These are phyloP conservation scores for Nannochloropsis salina DNA, from an alignment of 108 stramenopile genomes.

Conservation along the genomic window DNA sequence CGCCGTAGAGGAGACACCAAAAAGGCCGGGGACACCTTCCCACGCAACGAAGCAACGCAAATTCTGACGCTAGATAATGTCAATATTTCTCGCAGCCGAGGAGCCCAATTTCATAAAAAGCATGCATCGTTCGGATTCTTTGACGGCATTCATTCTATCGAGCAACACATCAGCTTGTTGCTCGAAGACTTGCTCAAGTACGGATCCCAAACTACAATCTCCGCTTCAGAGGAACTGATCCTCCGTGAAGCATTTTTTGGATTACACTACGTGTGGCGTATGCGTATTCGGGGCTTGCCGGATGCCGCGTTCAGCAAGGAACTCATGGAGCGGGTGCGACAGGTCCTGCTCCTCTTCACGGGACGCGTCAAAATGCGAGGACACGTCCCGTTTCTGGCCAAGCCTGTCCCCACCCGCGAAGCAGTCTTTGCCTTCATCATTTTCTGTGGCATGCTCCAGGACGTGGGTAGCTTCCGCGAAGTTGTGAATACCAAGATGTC, in stretches of 20 bases:
- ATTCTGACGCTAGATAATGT: not conserved
- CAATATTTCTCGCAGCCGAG: not conserved
- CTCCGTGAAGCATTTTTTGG: constrained; percentile 4
- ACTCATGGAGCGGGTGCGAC: not conserved
- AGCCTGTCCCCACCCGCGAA: not conserved
- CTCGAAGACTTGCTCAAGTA: not conserved
- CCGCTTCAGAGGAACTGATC: not conserved
- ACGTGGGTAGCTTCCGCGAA: not conserved
- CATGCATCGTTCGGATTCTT: not conserved
- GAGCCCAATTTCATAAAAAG: not conserved
- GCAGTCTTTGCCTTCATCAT: constrained; percentile 14
- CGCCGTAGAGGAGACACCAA: too few relatives aligned
- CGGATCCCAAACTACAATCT: not conserved
- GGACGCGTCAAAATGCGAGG: not conserved
- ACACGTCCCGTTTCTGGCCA: not conserved
- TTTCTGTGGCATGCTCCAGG: constrained; percentile 1
- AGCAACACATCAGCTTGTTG: constrained; percentile 2
- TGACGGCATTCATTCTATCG: not conserved
- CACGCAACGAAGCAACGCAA: too few relatives aligned
- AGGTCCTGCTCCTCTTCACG: constrained; percentile 15
- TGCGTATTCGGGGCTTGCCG: not conserved
- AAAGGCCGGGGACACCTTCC: too few relatives aligned
- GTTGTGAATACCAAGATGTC: not conserved
- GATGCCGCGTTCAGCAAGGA: not conserved
- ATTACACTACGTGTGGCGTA: not conserved